Percentiles rank a stretch among this genome's conserved stretches.
Evolutionary conservation across 2,329 filamentous ascomycete species (phyloP).

Genomic region (Epichloe hybrida): DNA sequence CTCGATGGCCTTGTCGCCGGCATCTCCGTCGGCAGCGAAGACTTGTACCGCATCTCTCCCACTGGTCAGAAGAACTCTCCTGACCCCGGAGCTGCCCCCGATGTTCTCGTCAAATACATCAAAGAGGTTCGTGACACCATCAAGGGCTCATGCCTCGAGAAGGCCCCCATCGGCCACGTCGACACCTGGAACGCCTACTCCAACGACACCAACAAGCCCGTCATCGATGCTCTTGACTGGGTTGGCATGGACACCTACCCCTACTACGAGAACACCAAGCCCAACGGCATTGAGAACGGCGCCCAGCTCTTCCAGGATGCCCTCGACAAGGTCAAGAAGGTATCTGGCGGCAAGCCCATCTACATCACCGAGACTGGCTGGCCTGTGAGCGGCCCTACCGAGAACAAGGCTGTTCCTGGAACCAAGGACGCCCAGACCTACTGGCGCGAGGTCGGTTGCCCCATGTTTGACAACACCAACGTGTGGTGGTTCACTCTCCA

Average conservation of each 20-base stretch:
- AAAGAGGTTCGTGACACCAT: slow-evolving; percentile 50
- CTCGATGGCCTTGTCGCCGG: slow-evolving; percentile 59
- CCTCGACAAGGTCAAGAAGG: slow-evolving; percentile 43
- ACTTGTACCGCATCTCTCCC: slow-evolving; percentile 69
- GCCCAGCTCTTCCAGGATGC: slow-evolving; percentile 56
- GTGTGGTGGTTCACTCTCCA: slow-evolving; percentile 70
- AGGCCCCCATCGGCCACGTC: slow-evolving; percentile 61
- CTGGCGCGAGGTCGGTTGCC: slow-evolving; percentile 69
- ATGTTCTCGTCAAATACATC: slow-evolving; percentile 56
- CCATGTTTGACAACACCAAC: slow-evolving; percentile 48
- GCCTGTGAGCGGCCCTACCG: slow-evolving; percentile 56
- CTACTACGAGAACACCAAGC: slow-evolving; percentile 61
- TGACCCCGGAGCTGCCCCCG: slow-evolving; percentile 49
- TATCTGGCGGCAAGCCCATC: slow-evolving; percentile 53
- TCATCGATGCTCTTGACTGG: slow-evolving; percentile 62
- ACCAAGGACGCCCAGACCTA: slow-evolving; percentile 59
- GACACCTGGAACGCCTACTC: slow-evolving; percentile 78
- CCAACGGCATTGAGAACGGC: slow-evolving; percentile 52
- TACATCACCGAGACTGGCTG: slow-evolving; percentile 88
- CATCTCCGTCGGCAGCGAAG: slow-evolving; percentile 78
- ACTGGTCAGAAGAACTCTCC: slow-evolving; percentile 51
- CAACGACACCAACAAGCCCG: slow-evolving; percentile 56
- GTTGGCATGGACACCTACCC: slow-evolving; percentile 76
- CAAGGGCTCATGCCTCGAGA: slow-evolving; percentile 43
- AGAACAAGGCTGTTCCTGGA: slow-evolving; percentile 49